Evolutionary conservation across 2,329 filamentous ascomycete genomes (phyloP).

Genomic region (Cladosporium colombiae): DNA sequence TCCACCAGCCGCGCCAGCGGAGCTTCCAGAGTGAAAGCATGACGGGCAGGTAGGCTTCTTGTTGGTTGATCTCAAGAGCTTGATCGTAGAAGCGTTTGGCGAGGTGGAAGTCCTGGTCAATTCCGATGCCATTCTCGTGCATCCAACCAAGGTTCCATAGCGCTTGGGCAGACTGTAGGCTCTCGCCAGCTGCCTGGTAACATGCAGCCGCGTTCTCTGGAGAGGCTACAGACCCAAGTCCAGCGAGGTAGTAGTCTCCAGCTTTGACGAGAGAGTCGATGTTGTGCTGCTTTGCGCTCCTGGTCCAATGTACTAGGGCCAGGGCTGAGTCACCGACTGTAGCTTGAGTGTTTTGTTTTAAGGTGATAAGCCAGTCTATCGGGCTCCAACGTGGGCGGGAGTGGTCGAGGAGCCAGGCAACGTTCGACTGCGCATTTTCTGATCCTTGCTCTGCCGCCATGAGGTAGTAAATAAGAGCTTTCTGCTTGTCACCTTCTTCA

Average conservation of each 20-base stretch:
- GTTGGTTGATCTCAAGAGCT: slow-evolving; percentile 78
- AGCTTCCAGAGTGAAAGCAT: slow-evolving; percentile 85
- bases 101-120: slow-evolving; percentile 94
- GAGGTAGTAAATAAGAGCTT: slow-evolving; percentile 77
- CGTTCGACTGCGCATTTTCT: slow-evolving; percentile 84
- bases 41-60: slow-evolving; percentile 91
- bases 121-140: slow-evolving; percentile 93
- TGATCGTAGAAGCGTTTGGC: slow-evolving; percentile 96
- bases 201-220: slow-evolving; percentile 87
- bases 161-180: slow-evolving; percentile 88
- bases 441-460: slow-evolving; percentile 92
- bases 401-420: slow-evolving; percentile 82
- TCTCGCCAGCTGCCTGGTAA: slow-evolving; percentile 89
- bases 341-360: slow-evolving; percentile 40
- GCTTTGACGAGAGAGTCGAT: slow-evolving; percentile 95
- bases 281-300: slow-evolving; percentile 89
- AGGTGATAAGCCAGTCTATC: slow-evolving; percentile 57
- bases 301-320: slow-evolving; percentile 90
- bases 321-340: slow-evolving; percentile 56
- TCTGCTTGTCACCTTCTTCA: slow-evolving; percentile 73
- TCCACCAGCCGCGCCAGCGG: slow-evolving; percentile 86
- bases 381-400: slow-evolving; percentile 42
- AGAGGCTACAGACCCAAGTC: slow-evolving; percentile 66
- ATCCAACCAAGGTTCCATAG: slow-evolving; percentile 99
- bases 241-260: slow-evolving; percentile 93